A percentile compares a stretch with the other conserved stretches of the same genome.
These are phyloP conservation scores for Fusarium keratoplasticum DNA, from an alignment of 2,329 filamentous ascomycete species.

Conservation along the genomic window DNA sequence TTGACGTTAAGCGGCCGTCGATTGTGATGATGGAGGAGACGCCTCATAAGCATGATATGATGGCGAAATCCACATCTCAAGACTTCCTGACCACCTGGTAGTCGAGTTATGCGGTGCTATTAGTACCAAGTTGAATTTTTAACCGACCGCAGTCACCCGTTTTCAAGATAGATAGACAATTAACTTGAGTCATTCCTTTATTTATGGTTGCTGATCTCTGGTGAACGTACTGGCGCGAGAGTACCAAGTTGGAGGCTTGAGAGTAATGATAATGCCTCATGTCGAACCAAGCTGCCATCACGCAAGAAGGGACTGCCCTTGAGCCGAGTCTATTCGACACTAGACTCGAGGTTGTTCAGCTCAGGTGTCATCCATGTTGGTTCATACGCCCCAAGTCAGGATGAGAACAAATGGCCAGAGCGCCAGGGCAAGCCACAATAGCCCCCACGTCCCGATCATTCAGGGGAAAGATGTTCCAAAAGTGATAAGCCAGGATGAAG, in stretches of 20 bases:
- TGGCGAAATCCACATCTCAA: constrained; percentile 18
- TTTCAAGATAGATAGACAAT: constrained; percentile 36
- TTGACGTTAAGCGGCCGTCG: neutral
- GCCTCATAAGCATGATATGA: constrained; percentile 8
- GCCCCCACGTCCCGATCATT: neutral
- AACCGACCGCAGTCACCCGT: constrained; percentile 44
- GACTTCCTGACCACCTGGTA: constrained; percentile 14
- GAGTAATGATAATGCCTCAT: neutral
- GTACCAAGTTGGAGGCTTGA: neutral
- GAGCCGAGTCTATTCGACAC: neutral
- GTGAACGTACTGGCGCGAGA: neutral
- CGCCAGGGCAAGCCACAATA: neutral
- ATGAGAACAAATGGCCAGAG: neutral
- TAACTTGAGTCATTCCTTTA: constrained; percentile 42
- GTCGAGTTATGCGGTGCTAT: constrained; percentile 27
- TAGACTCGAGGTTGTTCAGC: neutral
- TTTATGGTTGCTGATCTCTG: neutral
- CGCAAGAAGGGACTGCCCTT: neutral
- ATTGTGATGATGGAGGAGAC: constrained; percentile 23
- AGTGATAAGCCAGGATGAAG: neutral
- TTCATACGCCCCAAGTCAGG: neutral
- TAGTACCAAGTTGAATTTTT: constrained; percentile 28
- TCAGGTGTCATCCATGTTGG: neutral
- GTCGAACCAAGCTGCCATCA: neutral
- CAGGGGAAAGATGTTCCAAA: neutral